Base-by-base conservation (phyloP, 2,329 filamentous ascomycete species). In the Septoria petroselini region DNA sequence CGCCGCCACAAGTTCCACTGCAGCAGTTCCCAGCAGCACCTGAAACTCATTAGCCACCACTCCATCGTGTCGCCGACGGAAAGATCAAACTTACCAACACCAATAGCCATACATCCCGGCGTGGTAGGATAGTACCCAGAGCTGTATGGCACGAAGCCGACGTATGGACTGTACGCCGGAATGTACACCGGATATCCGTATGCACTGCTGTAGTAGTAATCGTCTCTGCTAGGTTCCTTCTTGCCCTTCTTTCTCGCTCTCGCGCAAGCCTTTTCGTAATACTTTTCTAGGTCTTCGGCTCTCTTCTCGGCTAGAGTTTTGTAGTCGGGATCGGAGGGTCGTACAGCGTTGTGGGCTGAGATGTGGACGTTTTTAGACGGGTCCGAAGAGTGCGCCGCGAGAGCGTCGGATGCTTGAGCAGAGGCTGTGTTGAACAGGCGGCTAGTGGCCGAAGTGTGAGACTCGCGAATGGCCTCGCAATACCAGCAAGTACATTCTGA, bases 401-500 rank as follows among this genome's bases (percentile, higher is more conserved):
- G 68, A 1, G 73, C 37, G 4, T 58, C 49, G 14, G 58, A 55
- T 2, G 42, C 68, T 63, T 70, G 58, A 1, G 54, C 51, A 3
- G 42, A 50, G 1, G 73, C 76, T 5, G 73, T 59, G 4, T 73
- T 71, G 12, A 83, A 69, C 1, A 74, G 59, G 14, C 70, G 71
- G 3, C 70, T 71, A 2, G 78, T 57, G 1, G 70, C 65, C 8
- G 73, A 75, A 2, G 80, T 73, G 59, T 82, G 75, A 2, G 76
- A 70, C 35, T 80, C 72, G 27, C 85, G 80, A 45, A 84, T 77
- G 4, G 82, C 77, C 68, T 93, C 88, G 68, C 88, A 94, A 66
- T 91, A 89, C 86, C 86, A 91, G 67, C 87, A 91, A 0, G 82
- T 86, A 61, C 87, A 91, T 66, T 86, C 84, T 1, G 79, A 84